Base-by-base conservation (phyloP, 2,329 filamentous ascomycete genomes). In the Drechslerella dactyloides region DNA sequence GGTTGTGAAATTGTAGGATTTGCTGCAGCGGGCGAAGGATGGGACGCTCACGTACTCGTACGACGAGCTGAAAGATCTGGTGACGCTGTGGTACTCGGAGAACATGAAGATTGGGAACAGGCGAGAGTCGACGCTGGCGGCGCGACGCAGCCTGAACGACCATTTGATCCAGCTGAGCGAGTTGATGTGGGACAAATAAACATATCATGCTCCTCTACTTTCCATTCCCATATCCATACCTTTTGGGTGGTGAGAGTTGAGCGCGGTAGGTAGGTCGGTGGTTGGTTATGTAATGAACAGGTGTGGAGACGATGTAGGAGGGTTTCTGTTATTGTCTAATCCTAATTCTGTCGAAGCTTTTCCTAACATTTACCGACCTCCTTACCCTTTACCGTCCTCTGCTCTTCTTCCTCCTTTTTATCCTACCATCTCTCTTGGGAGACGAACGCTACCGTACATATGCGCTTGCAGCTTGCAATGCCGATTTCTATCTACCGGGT, bases 111-210 rank as follows among this genome's bases (percentile, higher is more conserved):
- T 90, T 74, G 84, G 84, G 5, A 87, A 88, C 84, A 86, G 55
- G 86, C 90, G 80, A 82, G 90, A 74, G 88, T 90, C 33, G 85
- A 90, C 63, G 85, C 84, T 50, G 21, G 85, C 86, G 69, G 89
- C 89, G 1, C 87, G 85, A 82, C 83, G 89, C 77, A 84, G 85
- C 77, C 84, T 91, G 84, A 87, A 86, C 63, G 89, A 90, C 76
- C 87, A 89, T 81, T 79, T 90, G 76, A 79, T 90, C 70, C 85
- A 85, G 75, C 81, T 93, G 76, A 89, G 87, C 76, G 89, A 92
- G 82, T 83, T 87, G 76, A 86, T 90, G 85, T 90, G 86, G 87
- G 85, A 88, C 79, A 83, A 80, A 68, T 84, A 44, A 50, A 3
- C 11, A 3, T n/a, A n/a, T n/a, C n/a, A n/a, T n/a, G n/a, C n/a